Conservation (phyloP, 1,284 basidiomycete genomes). For the Ustilago tritici region DNA sequence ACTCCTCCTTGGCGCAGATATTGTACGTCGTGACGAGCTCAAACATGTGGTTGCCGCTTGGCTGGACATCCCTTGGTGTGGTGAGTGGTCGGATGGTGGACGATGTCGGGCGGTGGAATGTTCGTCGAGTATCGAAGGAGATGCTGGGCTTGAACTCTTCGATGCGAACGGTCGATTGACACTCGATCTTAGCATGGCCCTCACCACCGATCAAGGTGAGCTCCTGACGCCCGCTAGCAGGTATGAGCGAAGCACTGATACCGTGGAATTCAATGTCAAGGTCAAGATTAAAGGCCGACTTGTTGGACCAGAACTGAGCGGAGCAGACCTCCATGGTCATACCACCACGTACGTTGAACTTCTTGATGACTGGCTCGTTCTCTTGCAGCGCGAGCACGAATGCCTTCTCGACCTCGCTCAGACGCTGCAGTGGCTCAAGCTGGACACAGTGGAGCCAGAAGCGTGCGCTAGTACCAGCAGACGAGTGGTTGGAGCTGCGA, state of each 20-base stretch:
- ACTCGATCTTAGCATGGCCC: slow-evolving; percentile 64
- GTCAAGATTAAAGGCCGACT: slow-evolving; percentile 66
- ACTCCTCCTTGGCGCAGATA: slow-evolving; percentile 62
- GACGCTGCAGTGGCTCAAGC: slow-evolving; percentile 64
- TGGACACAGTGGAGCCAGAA: slow-evolving; percentile 70
- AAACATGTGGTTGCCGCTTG: slow-evolving; percentile 62
- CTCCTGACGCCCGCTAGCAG: slow-evolving; percentile 59
- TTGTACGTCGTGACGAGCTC: slow-evolving; percentile 69
- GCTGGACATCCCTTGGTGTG: slow-evolving; percentile 64
- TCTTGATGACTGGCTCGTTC: slow-evolving; percentile 67
- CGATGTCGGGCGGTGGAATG: slow-evolving; percentile 62
- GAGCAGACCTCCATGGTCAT: slow-evolving; percentile 69
- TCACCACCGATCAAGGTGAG: slow-evolving; percentile 66
- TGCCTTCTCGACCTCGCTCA: slow-evolving; percentile 65
- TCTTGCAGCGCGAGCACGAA: slow-evolving; percentile 66
- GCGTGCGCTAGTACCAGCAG: slow-evolving; percentile 60
- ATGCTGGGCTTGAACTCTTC: slow-evolving; percentile 66
- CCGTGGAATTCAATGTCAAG: slow-evolving; percentile 70
- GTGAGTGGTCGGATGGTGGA: slow-evolving; percentile 59
- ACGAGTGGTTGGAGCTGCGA: slow-evolving; percentile 61
- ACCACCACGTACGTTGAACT: slow-evolving; percentile 66
- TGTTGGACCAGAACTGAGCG: slow-evolving; percentile 69
- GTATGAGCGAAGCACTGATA: slow-evolving; percentile 51
- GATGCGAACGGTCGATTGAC: slow-evolving; percentile 60
- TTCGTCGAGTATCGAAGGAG: slow-evolving; percentile 66